Percentiles rank a stretch among this genome's conserved stretches.
phyloP scores from a whole-genome alignment of 164 flowering plant genomes.

The Vitis amurensis region DNA sequence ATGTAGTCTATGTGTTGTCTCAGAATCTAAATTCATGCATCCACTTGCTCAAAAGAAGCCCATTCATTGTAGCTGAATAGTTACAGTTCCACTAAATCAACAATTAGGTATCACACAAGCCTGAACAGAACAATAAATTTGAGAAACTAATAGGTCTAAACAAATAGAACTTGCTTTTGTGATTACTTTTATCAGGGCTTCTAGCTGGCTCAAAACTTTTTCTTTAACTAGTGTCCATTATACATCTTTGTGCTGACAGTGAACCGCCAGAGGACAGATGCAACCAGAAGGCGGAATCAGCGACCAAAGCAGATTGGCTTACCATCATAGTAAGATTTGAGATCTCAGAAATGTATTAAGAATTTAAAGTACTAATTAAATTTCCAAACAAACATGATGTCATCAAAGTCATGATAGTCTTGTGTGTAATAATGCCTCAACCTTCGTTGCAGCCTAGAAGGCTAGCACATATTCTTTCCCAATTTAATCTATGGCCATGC shows the following conservation, averaged over 20 bases:
- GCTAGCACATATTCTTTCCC: neutral
- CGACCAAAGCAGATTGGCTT: conserved; percentile 74
- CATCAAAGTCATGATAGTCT: neutral
- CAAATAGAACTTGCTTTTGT: too few species aligned
- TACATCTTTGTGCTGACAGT: conserved; percentile 39
- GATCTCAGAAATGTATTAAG: neutral
- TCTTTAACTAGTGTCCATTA: neutral
- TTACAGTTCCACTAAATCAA: too few species aligned
- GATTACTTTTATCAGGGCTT: neutral
- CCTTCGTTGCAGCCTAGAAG: neutral
- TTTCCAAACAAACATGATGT: too few species aligned
- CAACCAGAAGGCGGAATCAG: conserved; percentile 57
- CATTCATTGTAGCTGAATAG: too few species aligned
- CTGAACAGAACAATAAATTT: too few species aligned
- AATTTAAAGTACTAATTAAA: too few species aligned
- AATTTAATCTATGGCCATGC: neutral
- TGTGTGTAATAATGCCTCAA: neutral
- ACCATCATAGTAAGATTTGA: conserved; percentile 67
- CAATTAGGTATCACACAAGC: too few species aligned
- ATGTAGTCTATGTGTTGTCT: neutral
- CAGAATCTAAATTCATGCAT: neutral
- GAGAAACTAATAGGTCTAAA: too few species aligned
- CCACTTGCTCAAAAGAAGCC: neutral
- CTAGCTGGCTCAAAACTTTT: neutral
- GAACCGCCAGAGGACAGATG: conserved; percentile 79